Percentiles rank a stretch among this genome's conserved stretches.
Conservation (phyloP, 1,139 yeast genomes). For the Magnusiomyces clavatus region DNA sequence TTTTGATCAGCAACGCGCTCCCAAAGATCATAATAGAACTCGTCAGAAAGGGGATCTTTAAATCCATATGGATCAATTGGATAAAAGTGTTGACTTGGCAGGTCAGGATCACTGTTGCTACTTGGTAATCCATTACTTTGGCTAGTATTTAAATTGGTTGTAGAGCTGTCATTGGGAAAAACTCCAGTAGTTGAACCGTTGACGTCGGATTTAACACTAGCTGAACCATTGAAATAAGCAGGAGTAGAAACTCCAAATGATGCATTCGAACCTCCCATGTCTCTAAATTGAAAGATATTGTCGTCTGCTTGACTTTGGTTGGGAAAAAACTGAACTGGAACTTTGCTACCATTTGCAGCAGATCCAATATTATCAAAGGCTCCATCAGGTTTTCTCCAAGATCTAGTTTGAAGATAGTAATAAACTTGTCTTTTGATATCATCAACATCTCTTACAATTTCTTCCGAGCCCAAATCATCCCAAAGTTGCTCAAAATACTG, state of each 20-base stretch:
- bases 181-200: neutral
- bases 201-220: neutral
- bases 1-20: slow-evolving; percentile 75
- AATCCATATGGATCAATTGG: slow-evolving; percentile 83
- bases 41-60: slow-evolving; percentile 73
- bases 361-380: slow-evolving; percentile 1
- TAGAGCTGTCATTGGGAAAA: neutral
- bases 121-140: slow-evolving; percentile 21
- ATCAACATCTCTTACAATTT: slow-evolving; percentile 4
- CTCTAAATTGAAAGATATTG: slow-evolving; percentile 5
- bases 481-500: slow-evolving; percentile 13
- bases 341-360: slow-evolving; percentile 2
- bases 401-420: slow-evolving; percentile 13
- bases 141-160: slow-evolving; percentile 18
- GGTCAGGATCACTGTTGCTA: neutral
- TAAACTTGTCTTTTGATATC: slow-evolving; percentile 16
- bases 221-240: neutral
- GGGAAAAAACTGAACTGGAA: slow-evolving; percentile 4
- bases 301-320: slow-evolving; percentile 1
- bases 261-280: neutral
- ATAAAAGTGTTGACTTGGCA: slow-evolving; percentile 10
- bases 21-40: slow-evolving; percentile 87
- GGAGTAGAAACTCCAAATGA: neutral
- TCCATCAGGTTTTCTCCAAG: slow-evolving; percentile 12
- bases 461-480: slow-evolving; percentile 14